Evolutionary conservation across 2,329 filamentous ascomycete species (phyloP), one percentile per base, ranked within the genome.

Genomic region (Alternaria sp.): DNA sequence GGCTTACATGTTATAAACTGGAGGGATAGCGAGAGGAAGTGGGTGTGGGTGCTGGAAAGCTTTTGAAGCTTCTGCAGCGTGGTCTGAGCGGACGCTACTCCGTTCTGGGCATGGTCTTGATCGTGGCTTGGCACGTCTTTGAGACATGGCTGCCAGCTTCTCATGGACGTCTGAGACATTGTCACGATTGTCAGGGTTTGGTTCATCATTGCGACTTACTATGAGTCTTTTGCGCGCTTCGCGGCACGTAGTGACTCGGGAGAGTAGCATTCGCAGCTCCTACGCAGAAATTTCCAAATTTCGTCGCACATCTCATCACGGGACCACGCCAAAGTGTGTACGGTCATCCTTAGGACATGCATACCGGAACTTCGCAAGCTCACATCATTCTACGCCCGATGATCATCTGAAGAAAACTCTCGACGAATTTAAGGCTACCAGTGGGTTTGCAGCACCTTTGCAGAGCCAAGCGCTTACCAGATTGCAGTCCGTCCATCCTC

Each of bases 1-100:
- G 62, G 88, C 93, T 87, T 85, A 97, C 94, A 85, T 92, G 88
- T 90, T 89, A 91, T 96, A 97, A 96, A 97, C 94, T 93, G 93
- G 94, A 97, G 97, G 93, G 94, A 93, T 94, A 87, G 89, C 90
- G 86, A 89, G 81, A 57, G 76, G 79, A 66, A 66, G 55, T 59
- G 65, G 66, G 63, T 60, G 44, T 60, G 59, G 61, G 61, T 41
- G 56, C 32, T 56, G 59, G 78, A 69, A 73, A 71, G 66, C 70
- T 78, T 76, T 71, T 85, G 63, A 68, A 67, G 62, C 57, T 58
- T 50, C 54, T 25, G 49, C 50, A 34, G 62, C 50, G 51, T 56
- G 59, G 54, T 30, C 56, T 43, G 61, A 64, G 72, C 71, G 69
- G 66, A 58, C 62, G 60, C 70, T 63, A 70, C 50, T 32, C 63